Percentiles rank a stretch among this genome's conserved stretches.
phyloP scores from a whole-genome alignment of 805 yeast species.

The Metschnikowia proteae region DNA sequence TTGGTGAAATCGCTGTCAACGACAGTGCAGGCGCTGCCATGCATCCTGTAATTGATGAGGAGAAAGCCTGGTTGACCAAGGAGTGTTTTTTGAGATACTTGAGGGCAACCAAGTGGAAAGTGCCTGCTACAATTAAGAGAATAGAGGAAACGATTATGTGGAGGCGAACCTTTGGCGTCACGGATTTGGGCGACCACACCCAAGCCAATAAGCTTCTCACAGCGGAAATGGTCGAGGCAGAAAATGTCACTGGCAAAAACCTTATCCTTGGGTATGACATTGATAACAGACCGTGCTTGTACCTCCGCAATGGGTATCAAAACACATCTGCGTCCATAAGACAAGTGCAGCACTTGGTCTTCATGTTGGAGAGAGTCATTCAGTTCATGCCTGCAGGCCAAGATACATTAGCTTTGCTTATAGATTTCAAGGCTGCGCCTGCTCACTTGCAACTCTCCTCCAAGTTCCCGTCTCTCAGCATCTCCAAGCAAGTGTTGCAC shows the following conservation, averaged over 20 bases:
- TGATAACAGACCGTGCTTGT: conserved; percentile 51
- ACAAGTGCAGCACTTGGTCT: conserved; percentile 55
- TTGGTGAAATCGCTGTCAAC: conserved; percentile 27
- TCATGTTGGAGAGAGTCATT: conserved; percentile 53
- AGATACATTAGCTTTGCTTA: conserved; percentile 50
- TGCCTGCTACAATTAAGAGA: conserved; percentile 40
- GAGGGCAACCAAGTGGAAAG: conserved; percentile 51
- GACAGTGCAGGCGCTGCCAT: conserved; percentile 23
- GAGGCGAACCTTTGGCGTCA: conserved; percentile 53
- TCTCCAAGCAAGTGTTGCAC: conserved; percentile 31
- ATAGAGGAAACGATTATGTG: conserved; percentile 47
- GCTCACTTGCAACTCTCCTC: conserved; percentile 34
- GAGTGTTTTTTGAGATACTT: conserved; percentile 52
- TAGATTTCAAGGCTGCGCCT: conserved; percentile 51
- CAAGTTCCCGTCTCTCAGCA: conserved; percentile 47
- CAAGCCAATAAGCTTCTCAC: conserved; percentile 31
- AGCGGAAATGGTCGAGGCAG: conserved; percentile 42
- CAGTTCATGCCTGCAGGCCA: conserved; percentile 57
- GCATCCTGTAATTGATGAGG: conserved; percentile 30
- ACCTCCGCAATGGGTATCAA: conserved; percentile 51
- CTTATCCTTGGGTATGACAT: conserved; percentile 52
- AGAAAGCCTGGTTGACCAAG: conserved; percentile 45
- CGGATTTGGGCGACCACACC: conserved; percentile 24
- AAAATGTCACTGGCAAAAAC: conserved; percentile 53
- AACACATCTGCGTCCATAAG: conserved; percentile 49